These are phyloP conservation scores for Cordyceps cateniannulata DNA, from an alignment of 2,329 filamentous ascomycete species.

Conservation along the genomic window DNA sequence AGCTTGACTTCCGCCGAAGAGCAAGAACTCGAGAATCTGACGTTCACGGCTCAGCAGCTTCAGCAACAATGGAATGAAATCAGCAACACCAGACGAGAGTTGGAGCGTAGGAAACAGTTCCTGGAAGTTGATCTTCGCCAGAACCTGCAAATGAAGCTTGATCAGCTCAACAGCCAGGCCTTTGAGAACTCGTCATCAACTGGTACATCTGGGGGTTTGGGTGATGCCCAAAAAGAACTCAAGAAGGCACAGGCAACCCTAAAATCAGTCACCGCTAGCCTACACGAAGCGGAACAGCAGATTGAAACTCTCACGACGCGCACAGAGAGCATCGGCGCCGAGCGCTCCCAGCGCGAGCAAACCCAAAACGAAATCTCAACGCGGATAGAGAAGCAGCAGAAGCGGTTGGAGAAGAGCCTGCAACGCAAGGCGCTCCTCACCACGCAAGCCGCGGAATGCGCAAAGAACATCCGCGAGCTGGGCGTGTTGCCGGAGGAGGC, in stretches of 20 bases:
- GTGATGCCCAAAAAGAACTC: constrained; percentile 74
- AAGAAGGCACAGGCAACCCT: constrained; percentile 67
- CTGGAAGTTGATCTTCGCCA: constrained; percentile 85
- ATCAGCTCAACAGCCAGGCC: constrained; percentile 73
- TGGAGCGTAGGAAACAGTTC: constrained; percentile 74
- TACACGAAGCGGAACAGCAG: constrained; percentile 67
- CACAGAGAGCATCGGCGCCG: constrained; percentile 48
- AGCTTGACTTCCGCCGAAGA: constrained; percentile 79
- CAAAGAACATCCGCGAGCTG: constrained; percentile 84
- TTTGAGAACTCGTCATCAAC: constrained; percentile 54
- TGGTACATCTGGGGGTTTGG: constrained; percentile 58
- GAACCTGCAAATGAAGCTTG: constrained; percentile 78
- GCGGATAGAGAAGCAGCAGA: constrained; percentile 78
- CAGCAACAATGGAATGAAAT: constrained; percentile 71
- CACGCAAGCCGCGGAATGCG: constrained; percentile 71
- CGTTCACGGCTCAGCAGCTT: constrained; percentile 62
- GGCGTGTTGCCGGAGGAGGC: constrained; percentile 92
- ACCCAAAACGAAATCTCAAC: constrained; percentile 69
- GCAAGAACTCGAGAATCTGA: constrained; percentile 65
- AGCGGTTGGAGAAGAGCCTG: constrained; percentile 85
- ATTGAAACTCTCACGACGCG: constrained; percentile 50
- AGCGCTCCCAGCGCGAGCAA: constrained; percentile 59
- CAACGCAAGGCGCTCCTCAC: constrained; percentile 78
- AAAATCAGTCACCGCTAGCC: constrained; percentile 58
- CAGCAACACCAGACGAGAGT: constrained; percentile 64